Evolutionary conservation across 2,329 filamentous ascomycete species (phyloP).

Genomic region (Leptographium galeiforme): DNA sequence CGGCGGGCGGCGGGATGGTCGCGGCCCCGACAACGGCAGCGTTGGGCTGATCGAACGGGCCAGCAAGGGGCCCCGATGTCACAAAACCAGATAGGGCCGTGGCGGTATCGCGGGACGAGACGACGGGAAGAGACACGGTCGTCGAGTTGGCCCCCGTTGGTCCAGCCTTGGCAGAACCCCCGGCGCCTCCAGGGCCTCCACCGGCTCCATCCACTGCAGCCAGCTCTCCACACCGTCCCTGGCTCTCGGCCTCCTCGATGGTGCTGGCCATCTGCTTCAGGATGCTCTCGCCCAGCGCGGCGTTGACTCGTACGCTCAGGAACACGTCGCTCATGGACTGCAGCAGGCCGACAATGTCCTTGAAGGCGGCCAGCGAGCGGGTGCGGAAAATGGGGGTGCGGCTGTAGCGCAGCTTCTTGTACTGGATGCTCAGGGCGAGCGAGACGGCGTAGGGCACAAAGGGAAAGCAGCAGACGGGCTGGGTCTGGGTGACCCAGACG

Average conservation of each 20-base stretch:
- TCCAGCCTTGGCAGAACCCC: too few relatives aligned
- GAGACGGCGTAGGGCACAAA: constrained; percentile 50
- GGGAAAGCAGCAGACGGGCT: constrained; percentile 39
- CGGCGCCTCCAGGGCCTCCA: too few relatives aligned
- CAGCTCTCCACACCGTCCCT: not conserved
- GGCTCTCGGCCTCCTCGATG: constrained; percentile 14
- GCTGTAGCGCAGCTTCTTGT: constrained; percentile 50
- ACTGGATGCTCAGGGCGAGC: constrained; percentile 46
- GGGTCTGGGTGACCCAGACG: constrained; percentile 36
- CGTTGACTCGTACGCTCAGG: constrained; percentile 42
- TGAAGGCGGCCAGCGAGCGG: constrained; percentile 40
- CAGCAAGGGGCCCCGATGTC: not conserved
- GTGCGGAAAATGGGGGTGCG: constrained; percentile 44
- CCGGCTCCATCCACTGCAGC: not conserved
- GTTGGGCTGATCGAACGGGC: not conserved
- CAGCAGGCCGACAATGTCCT: constrained; percentile 38
- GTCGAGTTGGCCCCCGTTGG: too few relatives aligned
- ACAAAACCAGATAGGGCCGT: too few relatives aligned
- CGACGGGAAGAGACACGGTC: too few relatives aligned
- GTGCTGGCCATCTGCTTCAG: constrained; percentile 39
- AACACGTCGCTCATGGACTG: constrained; percentile 42
- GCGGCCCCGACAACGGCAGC: not conserved
- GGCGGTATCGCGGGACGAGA: too few relatives aligned
- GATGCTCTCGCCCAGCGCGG: constrained; percentile 39
- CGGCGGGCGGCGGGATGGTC: too few relatives aligned